Evolutionary conservation across 148 eudicot genomes (phyloP), one percentile per base, ranked within the genome.

Genomic region (Rheum nobile): DNA sequence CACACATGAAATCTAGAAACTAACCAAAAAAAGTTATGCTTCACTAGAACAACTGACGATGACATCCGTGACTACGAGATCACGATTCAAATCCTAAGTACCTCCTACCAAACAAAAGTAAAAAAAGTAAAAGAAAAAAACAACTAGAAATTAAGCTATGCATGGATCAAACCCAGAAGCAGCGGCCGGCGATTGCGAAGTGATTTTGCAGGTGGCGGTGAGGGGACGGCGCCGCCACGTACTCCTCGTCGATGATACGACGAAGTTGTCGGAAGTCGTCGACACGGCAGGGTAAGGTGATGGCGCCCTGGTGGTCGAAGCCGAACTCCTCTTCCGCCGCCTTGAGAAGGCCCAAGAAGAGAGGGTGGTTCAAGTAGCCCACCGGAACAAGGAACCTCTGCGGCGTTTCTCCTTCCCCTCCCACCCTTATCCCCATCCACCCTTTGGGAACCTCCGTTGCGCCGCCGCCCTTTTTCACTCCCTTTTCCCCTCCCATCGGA

Each of bases 111-210:
- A 43, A 11, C 14, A 1, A 38, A 38, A 6, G 10, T 42, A 43
- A 12, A 11, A 42, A 10, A 9, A 42, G n/a, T n/a, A n/a, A n/a
- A n/a, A n/a, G n/a, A 43, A 43, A 43, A 43, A 6, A 12, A 11
- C 1, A 50, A 6, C 57, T 50, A 59, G 22, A 26, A 24, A 12
- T 11, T 44, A 54, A 57, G 16, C 26, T 26, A 28, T 59, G 67
- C 67, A 59, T 26, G 17, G 65, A 57, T 59, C 34, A 59, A 59
- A 59, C 67, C 67, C 67, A 59, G 13, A 59, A 59, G 67, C 67
- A 59, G 6, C 67, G 67, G 14, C 24, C 17, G 67, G 34, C 31
- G 6, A 28, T 3, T 0, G 14, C 34, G 6, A 54, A 54, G 61
- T 7, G 28, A 24, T 54, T 21, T 7, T 52, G 59, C 1, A 1